Evolutionary conservation across 352 stramenopile species (phyloP).

Genomic region (Thraustotheca clavata): DNA sequence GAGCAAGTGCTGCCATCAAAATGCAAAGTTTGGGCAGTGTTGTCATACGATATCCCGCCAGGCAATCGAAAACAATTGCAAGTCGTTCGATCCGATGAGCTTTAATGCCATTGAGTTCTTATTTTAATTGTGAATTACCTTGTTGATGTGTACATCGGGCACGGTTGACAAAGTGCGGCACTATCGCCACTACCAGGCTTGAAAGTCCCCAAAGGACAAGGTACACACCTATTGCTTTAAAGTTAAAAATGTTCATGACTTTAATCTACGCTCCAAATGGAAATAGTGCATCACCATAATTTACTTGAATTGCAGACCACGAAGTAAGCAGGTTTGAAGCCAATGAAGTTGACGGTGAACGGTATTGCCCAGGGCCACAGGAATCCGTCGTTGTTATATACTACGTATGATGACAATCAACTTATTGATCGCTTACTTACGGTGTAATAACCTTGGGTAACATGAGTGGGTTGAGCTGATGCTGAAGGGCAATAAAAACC

Average conservation of each 20-base stretch:
- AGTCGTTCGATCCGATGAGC: constrained; percentile 37
- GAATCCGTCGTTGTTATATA: constrained; percentile 19
- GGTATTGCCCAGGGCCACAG: constrained; percentile 34
- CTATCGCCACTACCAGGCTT: constrained; percentile 46
- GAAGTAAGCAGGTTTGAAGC: constrained; percentile 41
- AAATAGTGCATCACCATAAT: constrained; percentile 47
- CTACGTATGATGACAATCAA: neutral
- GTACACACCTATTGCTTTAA: constrained; percentile 28
- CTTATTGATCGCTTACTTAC: constrained; percentile 16
- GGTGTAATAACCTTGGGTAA: constrained; percentile 40
- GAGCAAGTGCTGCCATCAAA: constrained; percentile 28
- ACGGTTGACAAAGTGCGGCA: constrained; percentile 35
- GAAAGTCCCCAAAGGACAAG: constrained; percentile 62
- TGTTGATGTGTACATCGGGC: constrained; percentile 34
- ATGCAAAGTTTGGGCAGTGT: constrained; percentile 23
- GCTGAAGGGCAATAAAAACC: constrained; percentile 39
- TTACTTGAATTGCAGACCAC: constrained; percentile 38
- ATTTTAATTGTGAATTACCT: constrained; percentile 16
- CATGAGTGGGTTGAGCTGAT: constrained; percentile 22
- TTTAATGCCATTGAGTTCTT: neutral
- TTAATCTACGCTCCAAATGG: constrained; percentile 29
- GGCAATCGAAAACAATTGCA: constrained; percentile 55
- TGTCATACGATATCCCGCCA: constrained; percentile 34
- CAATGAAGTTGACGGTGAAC: constrained; percentile 23
- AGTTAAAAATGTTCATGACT: neutral